Evolutionary conservation across 257 asterid genomes (phyloP).

Genomic region (Solanum sitiens): DNA sequence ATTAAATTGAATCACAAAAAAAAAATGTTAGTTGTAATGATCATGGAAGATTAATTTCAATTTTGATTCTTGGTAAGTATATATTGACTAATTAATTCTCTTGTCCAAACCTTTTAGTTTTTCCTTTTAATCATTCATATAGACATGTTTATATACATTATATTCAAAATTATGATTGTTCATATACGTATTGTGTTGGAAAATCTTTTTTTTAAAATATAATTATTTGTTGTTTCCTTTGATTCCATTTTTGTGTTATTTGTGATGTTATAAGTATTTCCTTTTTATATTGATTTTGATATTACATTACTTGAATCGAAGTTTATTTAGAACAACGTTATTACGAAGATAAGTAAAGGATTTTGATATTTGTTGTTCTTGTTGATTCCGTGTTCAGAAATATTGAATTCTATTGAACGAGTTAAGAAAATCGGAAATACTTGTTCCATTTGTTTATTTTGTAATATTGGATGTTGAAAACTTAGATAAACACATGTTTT

Average conservation of each 20-base stretch:
- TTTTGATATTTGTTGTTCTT: too few species aligned
- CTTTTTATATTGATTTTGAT: background rate
- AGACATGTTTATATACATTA: background rate
- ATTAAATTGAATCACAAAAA: conserved; percentile 5
- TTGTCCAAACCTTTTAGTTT: conserved; percentile 3
- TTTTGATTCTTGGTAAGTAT: background rate
- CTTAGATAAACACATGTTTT: background rate
- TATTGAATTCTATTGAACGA: too few species aligned
- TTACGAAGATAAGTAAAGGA: background rate
- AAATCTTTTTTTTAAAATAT: too few species aligned
- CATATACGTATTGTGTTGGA: background rate
- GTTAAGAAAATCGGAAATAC: too few species aligned
- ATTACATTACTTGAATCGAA: background rate
- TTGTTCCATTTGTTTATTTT: background rate
- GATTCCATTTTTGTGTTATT: too few species aligned
- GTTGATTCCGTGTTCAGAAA: background rate
- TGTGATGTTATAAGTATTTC: background rate
- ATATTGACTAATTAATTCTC: background rate
- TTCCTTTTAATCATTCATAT: background rate
- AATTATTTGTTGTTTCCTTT: too few species aligned
- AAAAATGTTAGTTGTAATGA: conserved; percentile 7
- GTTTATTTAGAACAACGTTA: background rate
- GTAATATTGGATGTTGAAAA: background rate
- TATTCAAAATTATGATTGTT: background rate
- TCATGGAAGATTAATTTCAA: background rate